These are phyloP conservation scores for Monosporascus sp. DNA, from an alignment of 2,329 filamentous ascomycete species.

Conservation along the genomic window DNA sequence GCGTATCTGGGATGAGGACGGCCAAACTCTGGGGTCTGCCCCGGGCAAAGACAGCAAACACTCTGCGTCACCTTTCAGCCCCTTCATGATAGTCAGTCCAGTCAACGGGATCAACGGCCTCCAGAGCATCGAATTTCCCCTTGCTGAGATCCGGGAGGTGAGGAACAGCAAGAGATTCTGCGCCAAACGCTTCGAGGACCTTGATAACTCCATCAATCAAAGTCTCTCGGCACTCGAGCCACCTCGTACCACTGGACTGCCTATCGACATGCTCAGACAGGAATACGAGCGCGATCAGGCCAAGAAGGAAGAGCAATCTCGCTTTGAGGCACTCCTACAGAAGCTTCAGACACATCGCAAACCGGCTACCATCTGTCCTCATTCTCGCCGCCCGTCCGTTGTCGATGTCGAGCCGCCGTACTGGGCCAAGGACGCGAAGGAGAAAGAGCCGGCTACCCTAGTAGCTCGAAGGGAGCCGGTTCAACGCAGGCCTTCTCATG, in stretches of 20 bases:
- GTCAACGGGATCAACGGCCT: not conserved
- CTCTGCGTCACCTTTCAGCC: not conserved
- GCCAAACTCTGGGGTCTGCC: not conserved
- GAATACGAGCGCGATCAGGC: conserved; percentile 11
- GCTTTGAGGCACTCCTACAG: conserved; percentile 15
- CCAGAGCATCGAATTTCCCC: conserved; percentile 11
- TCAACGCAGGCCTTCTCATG: conserved; percentile 3
- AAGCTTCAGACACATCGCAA: conserved; percentile 18
- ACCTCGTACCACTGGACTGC: conserved; percentile 19
- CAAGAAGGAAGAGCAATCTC: not conserved
- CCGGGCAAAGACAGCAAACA: not conserved
- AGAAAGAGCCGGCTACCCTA: not conserved
- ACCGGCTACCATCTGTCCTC: conserved; percentile 7
- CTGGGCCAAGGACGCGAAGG: not conserved
- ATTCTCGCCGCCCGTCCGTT: not conserved
- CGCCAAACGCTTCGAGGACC: conserved; percentile 4
- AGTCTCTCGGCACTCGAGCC: conserved; percentile 9
- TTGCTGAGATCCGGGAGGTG: conserved; percentile 15
- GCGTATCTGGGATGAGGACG: not conserved
- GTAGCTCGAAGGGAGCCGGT: not conserved
- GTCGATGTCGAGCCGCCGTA: conserved; percentile 1
- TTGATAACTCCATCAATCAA: conserved; percentile 11
- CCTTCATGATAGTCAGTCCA: not conserved
- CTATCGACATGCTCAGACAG: conserved; percentile 10
- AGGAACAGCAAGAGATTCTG: conserved; percentile 13